A percentile compares a stretch with the other conserved stretches of the same genome.
These are phyloP conservation scores for Houttuynia cordata DNA, from an alignment of 164 flowering plant species.

Conservation along the genomic window DNA sequence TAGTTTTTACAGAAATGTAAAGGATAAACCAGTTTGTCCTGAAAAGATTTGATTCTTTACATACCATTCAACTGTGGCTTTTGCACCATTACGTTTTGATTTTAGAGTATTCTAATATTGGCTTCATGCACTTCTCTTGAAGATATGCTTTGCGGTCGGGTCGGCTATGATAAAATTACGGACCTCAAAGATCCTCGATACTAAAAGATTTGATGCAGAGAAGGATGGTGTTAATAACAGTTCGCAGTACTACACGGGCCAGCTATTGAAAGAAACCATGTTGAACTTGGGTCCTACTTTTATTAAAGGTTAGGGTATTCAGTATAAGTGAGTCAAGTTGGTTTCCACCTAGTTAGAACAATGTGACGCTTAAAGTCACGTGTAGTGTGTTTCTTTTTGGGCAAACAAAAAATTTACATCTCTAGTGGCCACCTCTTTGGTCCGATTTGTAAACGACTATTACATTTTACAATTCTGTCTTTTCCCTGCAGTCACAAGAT, in stretches of 20 bases:
- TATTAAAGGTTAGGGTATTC: conserved; percentile 63
- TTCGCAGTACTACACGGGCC: conserved; percentile 52
- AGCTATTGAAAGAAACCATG: conserved; percentile 79
- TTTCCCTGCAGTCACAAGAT: conserved; percentile 31
- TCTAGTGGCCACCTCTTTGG: background rate
- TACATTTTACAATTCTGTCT: background rate
- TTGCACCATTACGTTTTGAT: no score
- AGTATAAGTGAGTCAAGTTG: background rate
- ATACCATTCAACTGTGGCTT: no score
- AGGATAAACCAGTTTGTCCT: no score
- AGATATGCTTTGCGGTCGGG: conserved; percentile 69
- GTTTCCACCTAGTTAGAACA: background rate
- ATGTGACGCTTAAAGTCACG: no score
- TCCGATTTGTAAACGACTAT: background rate
- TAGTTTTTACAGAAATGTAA: background rate
- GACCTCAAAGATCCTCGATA: conserved; percentile 26
- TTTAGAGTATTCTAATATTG: background rate
- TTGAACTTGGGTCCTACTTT: conserved; percentile 89
- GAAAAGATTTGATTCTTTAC: no score
- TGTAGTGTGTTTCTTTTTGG: conserved; percentile 2
- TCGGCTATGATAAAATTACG: conserved; percentile 57
- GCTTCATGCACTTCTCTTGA: conserved; percentile 12
- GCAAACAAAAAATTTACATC: conserved; percentile 7
- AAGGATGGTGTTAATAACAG: conserved; percentile 14
- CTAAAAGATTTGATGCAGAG: conserved; percentile 14